These are phyloP conservation scores for Cladobotryum mycophilum DNA, from an alignment of 2,329 filamentous ascomycete genomes.

Conservation along the genomic window DNA sequence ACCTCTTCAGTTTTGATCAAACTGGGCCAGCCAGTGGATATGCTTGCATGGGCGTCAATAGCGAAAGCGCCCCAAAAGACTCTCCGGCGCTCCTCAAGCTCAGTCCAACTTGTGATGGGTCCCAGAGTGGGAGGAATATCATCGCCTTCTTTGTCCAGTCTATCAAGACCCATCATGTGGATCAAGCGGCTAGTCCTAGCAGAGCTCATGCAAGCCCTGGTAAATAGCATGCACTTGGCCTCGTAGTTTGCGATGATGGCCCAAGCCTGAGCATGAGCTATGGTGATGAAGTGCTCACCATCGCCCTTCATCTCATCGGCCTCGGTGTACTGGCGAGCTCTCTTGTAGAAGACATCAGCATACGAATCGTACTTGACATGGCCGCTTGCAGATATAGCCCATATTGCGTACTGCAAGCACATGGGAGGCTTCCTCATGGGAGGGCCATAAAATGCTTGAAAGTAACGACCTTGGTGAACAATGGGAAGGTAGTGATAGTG, in stretches of 20 bases:
- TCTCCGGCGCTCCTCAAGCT: slow-evolving; percentile 67
- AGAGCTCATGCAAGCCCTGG: slow-evolving; percentile 75
- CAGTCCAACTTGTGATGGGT: slow-evolving; percentile 72
- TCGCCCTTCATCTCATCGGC: slow-evolving; percentile 79
- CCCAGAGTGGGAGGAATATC: slow-evolving; percentile 68
- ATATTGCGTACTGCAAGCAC: slow-evolving; percentile 79
- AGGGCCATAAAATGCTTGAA: slow-evolving; percentile 64
- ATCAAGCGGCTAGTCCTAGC: slow-evolving; percentile 64
- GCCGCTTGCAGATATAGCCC: slow-evolving; percentile 69
- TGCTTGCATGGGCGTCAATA: slow-evolving; percentile 76
- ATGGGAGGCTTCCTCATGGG: slow-evolving; percentile 74
- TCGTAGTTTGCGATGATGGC: slow-evolving; percentile 69
- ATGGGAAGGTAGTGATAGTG: slow-evolving; percentile 69
- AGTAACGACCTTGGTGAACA: slow-evolving; percentile 69
- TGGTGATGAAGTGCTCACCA: slow-evolving; percentile 71
- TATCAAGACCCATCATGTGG: slow-evolving; percentile 81
- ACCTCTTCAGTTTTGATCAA: slow-evolving; percentile 67
- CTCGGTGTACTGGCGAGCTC: slow-evolving; percentile 76
- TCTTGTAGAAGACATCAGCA: slow-evolving; percentile 73
- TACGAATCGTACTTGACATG: slow-evolving; percentile 66
- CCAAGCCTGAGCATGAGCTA: slow-evolving; percentile 81
- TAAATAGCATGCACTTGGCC: slow-evolving; percentile 79
- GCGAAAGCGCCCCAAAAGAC: slow-evolving; percentile 84
- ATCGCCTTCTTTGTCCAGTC: slow-evolving; percentile 59
- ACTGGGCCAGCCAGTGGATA: slow-evolving; percentile 88